These are phyloP conservation scores for Penicillium vulpinum DNA, from an alignment of 2,329 filamentous ascomycete species.

Conservation along the genomic window DNA sequence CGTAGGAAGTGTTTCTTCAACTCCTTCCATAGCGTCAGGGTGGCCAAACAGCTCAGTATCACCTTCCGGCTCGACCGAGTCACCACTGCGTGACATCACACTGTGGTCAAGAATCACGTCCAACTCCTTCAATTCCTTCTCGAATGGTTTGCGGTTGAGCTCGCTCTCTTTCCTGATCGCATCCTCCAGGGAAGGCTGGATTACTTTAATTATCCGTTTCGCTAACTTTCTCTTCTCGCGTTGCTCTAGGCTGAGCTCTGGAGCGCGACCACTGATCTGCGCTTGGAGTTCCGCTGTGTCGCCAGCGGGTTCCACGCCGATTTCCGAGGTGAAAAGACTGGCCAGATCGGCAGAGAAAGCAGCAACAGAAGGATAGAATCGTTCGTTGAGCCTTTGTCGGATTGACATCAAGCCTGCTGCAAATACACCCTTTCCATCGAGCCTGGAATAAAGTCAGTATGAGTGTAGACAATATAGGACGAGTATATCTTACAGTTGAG, in stretches of 20 bases:
- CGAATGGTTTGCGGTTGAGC: slow-evolving; percentile 67
- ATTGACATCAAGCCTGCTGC: slow-evolving; percentile 55
- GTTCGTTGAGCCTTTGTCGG: slow-evolving; percentile 54
- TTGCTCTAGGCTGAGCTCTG: slow-evolving; percentile 60
- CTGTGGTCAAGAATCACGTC: slow-evolving; percentile 71
- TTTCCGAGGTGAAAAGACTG: slow-evolving; percentile 56
- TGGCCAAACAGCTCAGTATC: slow-evolving; percentile 37
- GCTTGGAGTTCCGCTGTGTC: slow-evolving; percentile 51
- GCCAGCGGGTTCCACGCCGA: slow-evolving; percentile 51
- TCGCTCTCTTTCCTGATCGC: slow-evolving; percentile 81
- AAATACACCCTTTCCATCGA: slow-evolving; percentile 57
- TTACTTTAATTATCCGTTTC: slow-evolving; percentile 81
- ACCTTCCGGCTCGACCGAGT: slow-evolving; percentile 43
- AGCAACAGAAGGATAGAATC: slow-evolving; percentile 61
- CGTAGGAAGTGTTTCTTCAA: slow-evolving; percentile 15
- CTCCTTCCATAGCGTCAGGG: slow-evolving; percentile 27
- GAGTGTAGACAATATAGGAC: neutral
- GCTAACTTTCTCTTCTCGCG: slow-evolving; percentile 81
- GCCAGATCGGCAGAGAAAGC: slow-evolving; percentile 62
- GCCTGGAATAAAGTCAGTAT: slow-evolving; percentile 32
- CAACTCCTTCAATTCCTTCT: slow-evolving; percentile 70
- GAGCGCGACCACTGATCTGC: slow-evolving; percentile 51
- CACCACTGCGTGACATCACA: slow-evolving; percentile 54
- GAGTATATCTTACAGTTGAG: slow-evolving; percentile 66
- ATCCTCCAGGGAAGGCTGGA: slow-evolving; percentile 74